A percentile compares a stretch with the other conserved stretches of the same genome.
These are phyloP conservation scores for Zygosaccharomyces sapae DNA, from an alignment of 1,139 yeast species.

Conservation along the genomic window DNA sequence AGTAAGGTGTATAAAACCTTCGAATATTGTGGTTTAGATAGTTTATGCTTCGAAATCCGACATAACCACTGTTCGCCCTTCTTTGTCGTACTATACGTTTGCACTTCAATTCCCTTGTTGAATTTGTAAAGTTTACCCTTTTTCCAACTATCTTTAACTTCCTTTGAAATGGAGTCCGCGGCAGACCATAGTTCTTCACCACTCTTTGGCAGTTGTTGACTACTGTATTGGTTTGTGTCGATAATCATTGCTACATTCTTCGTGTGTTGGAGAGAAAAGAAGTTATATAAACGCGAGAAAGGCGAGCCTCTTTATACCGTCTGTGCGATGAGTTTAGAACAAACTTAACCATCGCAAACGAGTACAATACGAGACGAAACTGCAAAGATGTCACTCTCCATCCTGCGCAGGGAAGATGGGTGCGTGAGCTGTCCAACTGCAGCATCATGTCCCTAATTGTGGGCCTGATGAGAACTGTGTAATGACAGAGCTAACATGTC, in stretches of 20 bases:
- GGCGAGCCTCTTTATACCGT: not conserved
- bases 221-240: constrained; percentile 15
- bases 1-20: constrained; percentile 37
- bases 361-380: not conserved
- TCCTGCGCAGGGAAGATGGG: constrained; percentile 5
- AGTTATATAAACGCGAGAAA: not conserved
- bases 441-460: constrained; percentile 51
- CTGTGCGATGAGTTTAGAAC: not conserved
- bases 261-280: not conserved
- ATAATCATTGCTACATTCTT: constrained; percentile 6
- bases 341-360: not conserved
- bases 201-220: constrained; percentile 24
- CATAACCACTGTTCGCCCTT: constrained; percentile 47
- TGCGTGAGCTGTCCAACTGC: constrained; percentile 50
- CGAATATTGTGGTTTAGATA: constrained; percentile 39
- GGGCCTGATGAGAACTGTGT: constrained; percentile 49
- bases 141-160: constrained; percentile 31
- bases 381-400: constrained; percentile 1
- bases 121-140: constrained; percentile 33
- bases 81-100: constrained; percentile 39
- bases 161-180: constrained; percentile 27
- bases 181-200: constrained; percentile 23
- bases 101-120: constrained; percentile 32
- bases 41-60: constrained; percentile 41
- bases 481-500: constrained; percentile 52